These are phyloP conservation scores for Cladorrhinum samala DNA, from an alignment of 495 filamentous ascomycete species.

Conservation along the genomic window DNA sequence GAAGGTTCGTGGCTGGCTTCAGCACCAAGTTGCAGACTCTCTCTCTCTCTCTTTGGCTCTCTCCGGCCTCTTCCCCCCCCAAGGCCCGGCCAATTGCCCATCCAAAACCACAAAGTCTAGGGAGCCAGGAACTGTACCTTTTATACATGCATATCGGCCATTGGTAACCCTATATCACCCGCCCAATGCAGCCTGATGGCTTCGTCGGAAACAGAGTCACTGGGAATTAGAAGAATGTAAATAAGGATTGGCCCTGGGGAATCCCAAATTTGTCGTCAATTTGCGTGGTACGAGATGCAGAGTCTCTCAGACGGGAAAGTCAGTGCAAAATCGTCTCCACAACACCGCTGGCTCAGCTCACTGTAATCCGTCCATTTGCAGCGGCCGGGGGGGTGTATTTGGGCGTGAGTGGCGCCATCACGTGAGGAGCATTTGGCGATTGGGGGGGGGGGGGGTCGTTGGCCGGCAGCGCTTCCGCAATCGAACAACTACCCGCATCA, in stretches of 20 bases:
- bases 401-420: slow-evolving; percentile 12
- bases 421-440: slow-evolving; percentile 7
- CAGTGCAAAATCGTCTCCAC: slow-evolving; percentile 13
- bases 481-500: too few relatives aligned
- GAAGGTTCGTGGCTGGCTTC: background rate
- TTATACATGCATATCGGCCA: background rate
- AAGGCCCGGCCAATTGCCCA: background rate
- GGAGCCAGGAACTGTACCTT: background rate
- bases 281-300: slow-evolving; percentile 3
- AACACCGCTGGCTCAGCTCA: slow-evolving; percentile 6
- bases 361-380: slow-evolving; percentile 5
- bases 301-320: slow-evolving; percentile 3
- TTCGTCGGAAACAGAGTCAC: background rate
- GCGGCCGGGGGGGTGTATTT: slow-evolving; percentile 1
- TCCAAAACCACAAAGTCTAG: background rate
- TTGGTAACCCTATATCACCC: background rate
- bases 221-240: background rate
- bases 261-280: background rate
- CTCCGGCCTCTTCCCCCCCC: background rate
- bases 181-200: too few relatives aligned
- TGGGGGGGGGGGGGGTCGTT: background rate
- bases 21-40: background rate
- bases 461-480: background rate
- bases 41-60: too few relatives aligned
- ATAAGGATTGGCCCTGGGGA: background rate